Conservation (phyloP, 352 stramenopile species). For the Phytophthora pini region DNA sequence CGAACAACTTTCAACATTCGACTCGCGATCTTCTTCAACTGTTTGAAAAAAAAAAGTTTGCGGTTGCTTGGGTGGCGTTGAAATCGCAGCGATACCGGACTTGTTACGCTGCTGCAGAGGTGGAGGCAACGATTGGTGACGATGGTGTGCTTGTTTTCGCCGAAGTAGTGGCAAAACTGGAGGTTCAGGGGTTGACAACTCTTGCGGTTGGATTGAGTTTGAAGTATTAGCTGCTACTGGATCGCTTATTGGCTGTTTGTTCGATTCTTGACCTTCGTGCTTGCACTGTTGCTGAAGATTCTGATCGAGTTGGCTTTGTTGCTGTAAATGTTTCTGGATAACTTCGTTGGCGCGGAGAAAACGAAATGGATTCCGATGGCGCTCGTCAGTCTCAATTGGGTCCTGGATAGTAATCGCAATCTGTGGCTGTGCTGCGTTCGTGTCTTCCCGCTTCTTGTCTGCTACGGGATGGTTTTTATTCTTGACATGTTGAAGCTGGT, state of each 20-base stretch:
- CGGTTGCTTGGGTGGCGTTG: slow-evolving; percentile 18
- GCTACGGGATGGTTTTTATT: slow-evolving; percentile 6
- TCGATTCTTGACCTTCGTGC: not conserved
- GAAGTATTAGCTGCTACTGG: no score
- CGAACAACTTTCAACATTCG: slow-evolving; percentile 21
- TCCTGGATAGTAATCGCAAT: slow-evolving; percentile 25
- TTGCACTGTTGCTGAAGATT: slow-evolving; percentile 5
- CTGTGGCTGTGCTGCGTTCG: slow-evolving; percentile 7
- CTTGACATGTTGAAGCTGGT: slow-evolving; percentile 28
- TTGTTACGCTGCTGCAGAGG: slow-evolving; percentile 11
- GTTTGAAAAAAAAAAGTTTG: slow-evolving; percentile 37
- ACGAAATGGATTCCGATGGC: slow-evolving; percentile 9
- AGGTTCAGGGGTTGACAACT: not conserved
- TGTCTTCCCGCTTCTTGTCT: slow-evolving; percentile 5
- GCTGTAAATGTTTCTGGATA: slow-evolving; percentile 17
- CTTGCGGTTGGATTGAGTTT: not conserved
- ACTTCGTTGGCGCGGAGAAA: slow-evolving; percentile 24
- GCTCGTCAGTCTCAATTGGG: not conserved
- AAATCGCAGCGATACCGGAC: slow-evolving; percentile 2
- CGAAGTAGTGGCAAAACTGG: slow-evolving; percentile 19
- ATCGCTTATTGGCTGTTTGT: not conserved
- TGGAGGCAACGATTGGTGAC: slow-evolving; percentile 22
- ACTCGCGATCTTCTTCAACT: slow-evolving; percentile 13
- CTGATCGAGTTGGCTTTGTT: slow-evolving; percentile 7
- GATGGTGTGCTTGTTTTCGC: slow-evolving; percentile 25